A percentile compares a stretch with the other conserved stretches of the same genome.
Evolutionary conservation across 257 asterid genomes (phyloP).

Genomic region (Petunia axillaris): DNA sequence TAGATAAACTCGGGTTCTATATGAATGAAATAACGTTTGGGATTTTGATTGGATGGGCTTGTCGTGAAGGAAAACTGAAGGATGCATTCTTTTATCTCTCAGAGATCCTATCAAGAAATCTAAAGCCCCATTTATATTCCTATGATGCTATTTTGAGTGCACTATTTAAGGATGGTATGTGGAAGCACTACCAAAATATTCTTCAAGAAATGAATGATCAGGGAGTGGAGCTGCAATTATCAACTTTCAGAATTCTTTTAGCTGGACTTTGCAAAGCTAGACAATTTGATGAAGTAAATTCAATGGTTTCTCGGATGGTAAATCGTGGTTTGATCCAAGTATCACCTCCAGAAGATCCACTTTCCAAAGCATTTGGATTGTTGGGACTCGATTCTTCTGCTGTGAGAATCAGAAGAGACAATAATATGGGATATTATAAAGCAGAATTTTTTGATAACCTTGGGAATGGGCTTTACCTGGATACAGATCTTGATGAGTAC

Average conservation of each 20-base stretch:
- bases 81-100: conserved; percentile 60
- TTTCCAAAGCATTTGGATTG: conserved; percentile 52
- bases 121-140: conserved; percentile 62
- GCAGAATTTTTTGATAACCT: conserved; percentile 80
- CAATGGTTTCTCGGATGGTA: conserved; percentile 58
- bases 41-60: conserved; percentile 78
- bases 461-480: conserved; percentile 92
- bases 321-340: conserved; percentile 45
- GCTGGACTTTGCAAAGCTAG: conserved; percentile 76
- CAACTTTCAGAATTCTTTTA: conserved; percentile 70
- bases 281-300: conserved; percentile 66
- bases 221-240: conserved; percentile 53
- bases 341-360: conserved; percentile 54
- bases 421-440: conserved; percentile 51
- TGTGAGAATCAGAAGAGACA: conserved; percentile 85
- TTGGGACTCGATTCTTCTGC: conserved; percentile 60
- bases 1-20: conserved; percentile 64
- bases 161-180: conserved; percentile 69
- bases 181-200: conserved; percentile 62
- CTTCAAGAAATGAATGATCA: conserved; percentile 76
- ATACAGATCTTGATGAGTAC: conserved; percentile 65
- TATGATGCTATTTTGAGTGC: conserved; percentile 82
- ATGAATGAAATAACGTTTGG: conserved; percentile 68
- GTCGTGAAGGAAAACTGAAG: conserved; percentile 64
- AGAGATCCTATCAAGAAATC: conserved; percentile 58